Percentiles rank a stretch among this genome's conserved stretches.
Evolutionary conservation across 306 rosid species (phyloP).

Genomic region (Glycine soja): DNA sequence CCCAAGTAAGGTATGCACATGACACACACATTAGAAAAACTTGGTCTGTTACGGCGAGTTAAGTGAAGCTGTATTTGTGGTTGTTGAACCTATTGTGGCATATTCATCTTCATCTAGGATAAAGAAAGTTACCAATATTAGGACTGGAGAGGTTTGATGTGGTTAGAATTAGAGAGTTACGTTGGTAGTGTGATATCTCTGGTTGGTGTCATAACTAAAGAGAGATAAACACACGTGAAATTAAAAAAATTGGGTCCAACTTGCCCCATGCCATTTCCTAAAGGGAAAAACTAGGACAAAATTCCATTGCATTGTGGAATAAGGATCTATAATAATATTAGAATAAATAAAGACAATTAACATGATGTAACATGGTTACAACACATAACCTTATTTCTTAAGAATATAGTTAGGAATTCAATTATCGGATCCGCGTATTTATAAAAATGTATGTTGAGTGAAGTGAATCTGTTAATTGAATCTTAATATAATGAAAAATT

Average conservation of each 20-base stretch:
- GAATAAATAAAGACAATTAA: neutral
- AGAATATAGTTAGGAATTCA: no score
- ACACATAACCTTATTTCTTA: no score
- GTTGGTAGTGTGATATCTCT: neutral
- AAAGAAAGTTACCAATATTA: conserved; percentile 21
- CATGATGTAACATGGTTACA: no score
- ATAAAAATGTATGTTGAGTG: no score
- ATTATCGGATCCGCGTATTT: no score
- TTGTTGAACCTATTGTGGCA: conserved; percentile 35
- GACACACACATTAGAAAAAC: conserved; percentile 25
- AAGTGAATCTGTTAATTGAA: no score
- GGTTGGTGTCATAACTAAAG: conserved; percentile 58
- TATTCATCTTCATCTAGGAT: conserved; percentile 21
- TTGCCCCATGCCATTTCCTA: conserved; percentile 50
- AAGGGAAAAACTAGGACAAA: conserved; percentile 49
- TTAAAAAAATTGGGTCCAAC: conserved; percentile 47
- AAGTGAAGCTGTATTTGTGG: conserved; percentile 45
- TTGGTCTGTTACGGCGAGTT: conserved; percentile 29
- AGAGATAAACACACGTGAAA: conserved; percentile 36
- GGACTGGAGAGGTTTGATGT: conserved; percentile 17
- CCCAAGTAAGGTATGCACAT: conserved; percentile 29
- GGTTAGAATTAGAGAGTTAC: conserved; percentile 37
- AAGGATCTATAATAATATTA: neutral
- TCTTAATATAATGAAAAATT: no score
- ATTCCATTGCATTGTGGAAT: conserved; percentile 32